These are phyloP conservation scores for Biscogniauxia marginata DNA, from an alignment of 2,329 filamentous ascomycete genomes.

Conservation along the genomic window DNA sequence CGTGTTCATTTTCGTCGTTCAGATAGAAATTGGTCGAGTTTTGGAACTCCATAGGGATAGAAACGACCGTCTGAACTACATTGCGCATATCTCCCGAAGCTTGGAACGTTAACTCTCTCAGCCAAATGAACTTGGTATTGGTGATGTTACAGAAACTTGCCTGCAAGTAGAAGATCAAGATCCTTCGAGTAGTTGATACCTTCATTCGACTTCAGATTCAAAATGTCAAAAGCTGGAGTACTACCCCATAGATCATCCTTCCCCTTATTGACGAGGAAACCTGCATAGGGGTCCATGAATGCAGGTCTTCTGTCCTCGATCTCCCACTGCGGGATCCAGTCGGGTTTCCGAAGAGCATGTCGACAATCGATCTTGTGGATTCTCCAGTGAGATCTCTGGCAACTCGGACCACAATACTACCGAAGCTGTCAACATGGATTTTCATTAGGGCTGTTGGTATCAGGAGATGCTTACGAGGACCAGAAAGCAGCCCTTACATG, in stretches of 20 bases:
- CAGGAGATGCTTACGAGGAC: background rate
- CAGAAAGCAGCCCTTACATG: background rate
- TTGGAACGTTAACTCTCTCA: no score
- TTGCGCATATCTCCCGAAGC: no score
- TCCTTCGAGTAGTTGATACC: conserved; percentile 2
- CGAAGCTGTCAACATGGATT: background rate
- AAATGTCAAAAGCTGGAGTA: conserved; percentile 9
- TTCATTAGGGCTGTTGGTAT: background rate
- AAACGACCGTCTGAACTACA: conserved; percentile 5
- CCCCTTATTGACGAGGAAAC: background rate
- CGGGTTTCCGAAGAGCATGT: conserved; percentile 1
- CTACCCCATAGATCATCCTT: conserved; percentile 12
- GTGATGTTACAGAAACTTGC: background rate
- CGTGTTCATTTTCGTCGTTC: conserved; percentile 7
- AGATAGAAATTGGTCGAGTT: conserved; percentile 1
- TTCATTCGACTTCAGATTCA: conserved; percentile 8
- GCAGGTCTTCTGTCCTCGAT: background rate
- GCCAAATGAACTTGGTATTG: no score
- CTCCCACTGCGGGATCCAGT: conserved; percentile 10
- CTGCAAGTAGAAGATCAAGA: conserved; percentile 7
- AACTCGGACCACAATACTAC: conserved; percentile 7
- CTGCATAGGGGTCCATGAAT: conserved; percentile 3
- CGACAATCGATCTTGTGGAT: conserved; percentile 9
- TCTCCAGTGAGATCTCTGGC: conserved; percentile 10
- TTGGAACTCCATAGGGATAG: conserved; percentile 1